Conservation (phyloP, 2,329 filamentous ascomycete species). For the Madurella mycetomatis region DNA sequence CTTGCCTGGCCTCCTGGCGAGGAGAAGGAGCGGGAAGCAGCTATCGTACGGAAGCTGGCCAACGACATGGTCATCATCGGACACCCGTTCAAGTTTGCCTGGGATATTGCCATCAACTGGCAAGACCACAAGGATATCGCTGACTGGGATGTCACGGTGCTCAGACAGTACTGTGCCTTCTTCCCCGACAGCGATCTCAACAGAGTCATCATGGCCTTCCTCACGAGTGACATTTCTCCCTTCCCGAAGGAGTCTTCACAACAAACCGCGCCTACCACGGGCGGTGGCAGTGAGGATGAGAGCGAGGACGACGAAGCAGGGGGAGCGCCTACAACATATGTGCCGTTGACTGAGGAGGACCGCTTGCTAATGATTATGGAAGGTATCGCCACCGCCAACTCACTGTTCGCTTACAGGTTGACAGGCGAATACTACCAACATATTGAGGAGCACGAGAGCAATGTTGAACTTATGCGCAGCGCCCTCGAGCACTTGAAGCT, state of each 20-base stretch:
- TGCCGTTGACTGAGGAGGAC: slow-evolving; percentile 69
- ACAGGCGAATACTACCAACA: slow-evolving; percentile 79
- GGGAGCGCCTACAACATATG: slow-evolving; percentile 48
- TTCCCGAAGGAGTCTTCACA: slow-evolving; percentile 50
- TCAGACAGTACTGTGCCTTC: slow-evolving; percentile 74
- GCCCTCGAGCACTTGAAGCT: slow-evolving; percentile 58
- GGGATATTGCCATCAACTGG: slow-evolving; percentile 90
- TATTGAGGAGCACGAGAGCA: slow-evolving; percentile 78
- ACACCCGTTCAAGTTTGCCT: slow-evolving; percentile 82
- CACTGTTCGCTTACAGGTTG: slow-evolving; percentile 76
- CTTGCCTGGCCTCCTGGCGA: slow-evolving; percentile 59
- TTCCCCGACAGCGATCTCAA: slow-evolving; percentile 82
- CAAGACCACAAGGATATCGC: slow-evolving; percentile 68
- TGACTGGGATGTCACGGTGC: slow-evolving; percentile 72
- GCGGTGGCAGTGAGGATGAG: slow-evolving; percentile 45
- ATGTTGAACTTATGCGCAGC: slow-evolving; percentile 73
- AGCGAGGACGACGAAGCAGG: slow-evolving; percentile 57
- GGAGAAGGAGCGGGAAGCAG: slow-evolving; percentile 65
- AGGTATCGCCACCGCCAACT: slow-evolving; percentile 62
- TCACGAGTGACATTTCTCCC: slow-evolving; percentile 79
- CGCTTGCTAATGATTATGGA: slow-evolving; percentile 76
- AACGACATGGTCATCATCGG: slow-evolving; percentile 95
- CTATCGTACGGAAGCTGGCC: slow-evolving; percentile 70
- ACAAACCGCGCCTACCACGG: slow-evolving; percentile 23
- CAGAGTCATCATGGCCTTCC: slow-evolving; percentile 75